A percentile compares a stretch with the other conserved stretches of the same genome.
Evolutionary conservation across 1,139 yeast species (phyloP).

Genomic region (Protomyces inouyei): DNA sequence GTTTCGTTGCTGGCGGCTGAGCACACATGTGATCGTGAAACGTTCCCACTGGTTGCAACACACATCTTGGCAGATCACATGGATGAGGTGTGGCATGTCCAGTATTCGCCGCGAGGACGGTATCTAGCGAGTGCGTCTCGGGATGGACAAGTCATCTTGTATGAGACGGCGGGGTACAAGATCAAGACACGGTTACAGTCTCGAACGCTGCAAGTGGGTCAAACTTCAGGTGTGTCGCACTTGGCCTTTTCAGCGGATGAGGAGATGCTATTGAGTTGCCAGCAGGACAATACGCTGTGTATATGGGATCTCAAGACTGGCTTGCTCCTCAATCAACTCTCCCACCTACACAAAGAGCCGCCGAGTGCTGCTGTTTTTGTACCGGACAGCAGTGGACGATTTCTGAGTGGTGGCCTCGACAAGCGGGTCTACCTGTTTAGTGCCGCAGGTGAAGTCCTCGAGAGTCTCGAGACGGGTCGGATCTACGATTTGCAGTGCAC

Average conservation of each 20-base stretch:
- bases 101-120: constrained; percentile 72
- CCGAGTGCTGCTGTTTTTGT: constrained; percentile 73
- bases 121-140: constrained; percentile 71
- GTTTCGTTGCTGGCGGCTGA: constrained; percentile 38
- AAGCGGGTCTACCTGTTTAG: constrained; percentile 62
- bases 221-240: constrained; percentile 53
- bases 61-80: constrained; percentile 51
- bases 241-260: constrained; percentile 73
- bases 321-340: constrained; percentile 28
- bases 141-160: constrained; percentile 61
- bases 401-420: constrained; percentile 75
- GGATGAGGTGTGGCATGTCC: constrained; percentile 80
- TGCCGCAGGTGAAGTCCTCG: constrained; percentile 44
- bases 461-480: constrained; percentile 47
- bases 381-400: constrained; percentile 46
- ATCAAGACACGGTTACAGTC: constrained; percentile 41
- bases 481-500: constrained; percentile 69
- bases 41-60: constrained; percentile 49
- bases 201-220: constrained; percentile 36
- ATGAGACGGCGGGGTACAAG: constrained; percentile 51
- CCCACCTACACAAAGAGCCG: constrained; percentile 37
- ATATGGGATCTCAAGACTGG: constrained; percentile 58
- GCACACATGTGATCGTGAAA: constrained; percentile 37
- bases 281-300: constrained; percentile 57
- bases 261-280: constrained; percentile 59